Percentiles rank a stretch among this genome's conserved stretches.
Evolutionary conservation across 179 eudicot genomes (phyloP).

Genomic region (Vitellaria paradoxa): DNA sequence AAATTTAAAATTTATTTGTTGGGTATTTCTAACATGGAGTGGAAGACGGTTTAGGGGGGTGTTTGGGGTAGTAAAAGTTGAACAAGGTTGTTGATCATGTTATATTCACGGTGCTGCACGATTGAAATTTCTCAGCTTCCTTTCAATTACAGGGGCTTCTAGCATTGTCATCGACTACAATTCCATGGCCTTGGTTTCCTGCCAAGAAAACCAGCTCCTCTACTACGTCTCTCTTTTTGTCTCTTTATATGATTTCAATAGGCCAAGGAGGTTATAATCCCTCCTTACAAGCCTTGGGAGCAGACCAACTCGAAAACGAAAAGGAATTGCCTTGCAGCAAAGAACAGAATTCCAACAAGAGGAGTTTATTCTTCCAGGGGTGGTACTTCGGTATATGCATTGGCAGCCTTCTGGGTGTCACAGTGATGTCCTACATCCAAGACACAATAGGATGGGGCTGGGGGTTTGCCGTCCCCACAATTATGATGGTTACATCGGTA

Average conservation of each 20-base stretch:
- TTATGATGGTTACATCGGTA: slow-evolving; percentile 57
- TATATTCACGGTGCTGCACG: too few relatives aligned
- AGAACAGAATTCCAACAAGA: slow-evolving; percentile 29
- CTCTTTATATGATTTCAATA: slow-evolving; percentile 74
- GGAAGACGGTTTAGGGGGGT: too few relatives aligned
- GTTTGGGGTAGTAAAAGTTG: too few relatives aligned
- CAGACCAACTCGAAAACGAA: slow-evolving; percentile 71
- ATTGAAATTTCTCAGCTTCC: too few relatives aligned
- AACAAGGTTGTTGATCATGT: too few relatives aligned
- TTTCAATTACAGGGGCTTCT: slow-evolving; percentile 55
- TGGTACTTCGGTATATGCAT: slow-evolving; percentile 90
- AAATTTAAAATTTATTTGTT: not conserved
- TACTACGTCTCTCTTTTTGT: slow-evolving; percentile 44
- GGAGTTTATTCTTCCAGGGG: slow-evolving; percentile 80
- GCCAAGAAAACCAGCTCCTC: slow-evolving; percentile 37
- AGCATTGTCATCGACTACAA: slow-evolving; percentile 68
- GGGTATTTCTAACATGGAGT: too few relatives aligned
- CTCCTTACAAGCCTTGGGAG: slow-evolving; percentile 85
- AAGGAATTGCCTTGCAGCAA: slow-evolving; percentile 45
- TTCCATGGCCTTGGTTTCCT: slow-evolving; percentile 42
- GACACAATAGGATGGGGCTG: slow-evolving; percentile 83
- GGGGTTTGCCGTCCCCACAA: slow-evolving; percentile 75
- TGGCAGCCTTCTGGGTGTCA: slow-evolving; percentile 79
- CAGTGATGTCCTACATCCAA: slow-evolving; percentile 78
- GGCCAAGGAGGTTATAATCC: slow-evolving; percentile 93